Evolutionary conservation across 768 basidiomycete genomes (phyloP).

Genomic region (Trametes punicea): DNA sequence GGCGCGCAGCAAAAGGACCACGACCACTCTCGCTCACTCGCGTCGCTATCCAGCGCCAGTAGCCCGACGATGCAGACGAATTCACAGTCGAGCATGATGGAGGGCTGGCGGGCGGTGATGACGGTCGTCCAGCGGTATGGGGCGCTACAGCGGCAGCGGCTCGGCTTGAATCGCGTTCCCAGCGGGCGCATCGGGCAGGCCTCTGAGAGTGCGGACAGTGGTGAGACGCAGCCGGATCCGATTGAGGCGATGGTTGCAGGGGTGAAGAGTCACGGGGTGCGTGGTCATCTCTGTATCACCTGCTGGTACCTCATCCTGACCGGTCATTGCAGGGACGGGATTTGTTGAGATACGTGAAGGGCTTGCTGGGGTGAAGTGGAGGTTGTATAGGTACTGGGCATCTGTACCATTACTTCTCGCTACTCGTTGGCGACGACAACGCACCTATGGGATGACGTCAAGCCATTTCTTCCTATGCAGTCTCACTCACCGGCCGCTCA

Average conservation of each 20-base stretch:
- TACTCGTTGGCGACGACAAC: not conserved
- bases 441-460: not conserved
- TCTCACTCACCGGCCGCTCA: no score
- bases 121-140: conserved; percentile 65
- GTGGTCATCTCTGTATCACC: conserved; percentile 28
- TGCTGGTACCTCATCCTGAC: conserved; percentile 3
- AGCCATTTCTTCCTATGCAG: no score
- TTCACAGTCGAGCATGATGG: conserved; percentile 38
- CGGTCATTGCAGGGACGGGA: conserved; percentile 54
- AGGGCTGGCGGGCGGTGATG: conserved; percentile 83
- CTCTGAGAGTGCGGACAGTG: conserved; percentile 10
- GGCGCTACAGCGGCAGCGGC: conserved; percentile 52
- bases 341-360: conserved; percentile 68
- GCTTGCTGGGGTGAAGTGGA: conserved; percentile 49
- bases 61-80: conserved; percentile 34
- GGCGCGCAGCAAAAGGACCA: conserved; percentile 10
- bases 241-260: conserved; percentile 65
- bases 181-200: conserved; percentile 27
- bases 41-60: conserved; percentile 24
- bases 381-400: not conserved
- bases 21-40: conserved; percentile 26
- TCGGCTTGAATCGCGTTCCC: conserved; percentile 27
- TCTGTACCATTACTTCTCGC: conserved; percentile 3
- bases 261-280: conserved; percentile 72
- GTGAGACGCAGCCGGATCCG: conserved; percentile 23